Base-by-base conservation (phyloP, 2,329 filamentous ascomycete species). In the Clonostachys rhizophaga region DNA sequence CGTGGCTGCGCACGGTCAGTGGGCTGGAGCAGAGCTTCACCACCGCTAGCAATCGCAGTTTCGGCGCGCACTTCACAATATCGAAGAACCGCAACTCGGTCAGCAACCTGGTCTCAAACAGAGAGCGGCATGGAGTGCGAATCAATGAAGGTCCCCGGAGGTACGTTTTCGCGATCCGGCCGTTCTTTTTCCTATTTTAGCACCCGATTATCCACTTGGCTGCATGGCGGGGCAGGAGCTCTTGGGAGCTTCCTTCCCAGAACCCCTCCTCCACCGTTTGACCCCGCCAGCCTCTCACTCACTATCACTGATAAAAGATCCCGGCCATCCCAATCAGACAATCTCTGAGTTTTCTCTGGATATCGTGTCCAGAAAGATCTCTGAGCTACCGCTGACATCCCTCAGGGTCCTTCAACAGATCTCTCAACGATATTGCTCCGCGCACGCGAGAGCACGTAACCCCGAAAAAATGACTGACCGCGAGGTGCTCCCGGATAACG, bases 401-500 rank as follows among this genome's bases (percentile, higher is more conserved):
- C 44, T 42, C 37, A 62, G 58, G 47, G 51, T 62, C 47, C 52
- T 60, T 42, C 52, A 55, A 17, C 51, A 52, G 47, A 59, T 55
- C 36, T 52, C 59, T 46, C 53, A 52, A 48, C 60, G 64, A 52
- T 58, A 53, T 52, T 68, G 65, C 49, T 68, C 65, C 41, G 62
- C 61, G 48, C 65, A 64, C 54, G 62, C 63, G 46, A 56, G 62
- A 58, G 63, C 65, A 49, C 55, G 55, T 45, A 63, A 63, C 51
- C 58, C 55, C 45, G 43, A 51, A 50, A 62, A 60, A 44, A 82
- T 82, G 74, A 66, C 71, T 45, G 81, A 84, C 65, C 74, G 82
- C 62, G 81, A 86, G 50, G 74, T 82, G 54, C 76, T 86, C 51
- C 81, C 82, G 43, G 72, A 74, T 58, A 69, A 67, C 55, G 83